Base-by-base conservation (phyloP, 1,284 basidiomycete genomes). In the Pisolithus thermaeus region DNA sequence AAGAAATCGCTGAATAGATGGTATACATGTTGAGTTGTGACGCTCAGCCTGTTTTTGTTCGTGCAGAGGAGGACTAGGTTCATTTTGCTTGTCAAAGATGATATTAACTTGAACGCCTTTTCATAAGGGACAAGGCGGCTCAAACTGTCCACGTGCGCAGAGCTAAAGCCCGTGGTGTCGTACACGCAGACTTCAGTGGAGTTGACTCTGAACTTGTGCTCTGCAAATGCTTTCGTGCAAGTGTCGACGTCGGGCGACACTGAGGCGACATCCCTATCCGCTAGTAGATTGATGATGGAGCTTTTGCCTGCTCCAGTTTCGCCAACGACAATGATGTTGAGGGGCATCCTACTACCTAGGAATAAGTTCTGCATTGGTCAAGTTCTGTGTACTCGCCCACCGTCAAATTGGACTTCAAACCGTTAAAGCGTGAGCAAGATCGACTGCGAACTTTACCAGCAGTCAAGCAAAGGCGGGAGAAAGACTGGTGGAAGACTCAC, bases 231-330 rank as follows among this genome's bases (percentile, higher is more conserved):
- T 20, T 20, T 20, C 18, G 18, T 20, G 18, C 18, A 20, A n/a
- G 18, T 20, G 18, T 20, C 18, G 18, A 20, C 18, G 18, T 20
- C 18, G 18, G 18, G 18, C 18, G 18, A 20, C 18, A 20, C 18
- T 20, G 18, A 20, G 9, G 52, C 52, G 11, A n/a, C 4, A 12
- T 11, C n/a, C 16, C 16, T 18, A 14, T 27, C 35, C 8, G 46
- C 25, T 12, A 95, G 73, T 40, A 94, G 74, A 9, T 89, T 81
- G 43, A 93, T 70, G 52, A 92, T 80, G 0, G 90, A 92, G 12
- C 84, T 86, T 67, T 92, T 92, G 43, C 90, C 90, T 7, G 84
- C 73, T 7, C 90, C 90, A 23, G 84, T 87, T 64, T 91, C 86
- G 36, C 88, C 88, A 9, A 92, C 89, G 23, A 92, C 77, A 0